phyloP scores from a whole-genome alignment of 164 flowering plant species.

The Vitis vinifera region ASM3070453v1 NC_081821.1:2974001-2974500 shows the following conservation, averaged over 20 bases:
- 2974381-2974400: background rate
- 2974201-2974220: background rate
- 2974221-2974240: constrained; percentile 3
- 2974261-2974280: background rate
- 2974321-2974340: background rate
- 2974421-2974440: background rate
- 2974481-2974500: too few species aligned
- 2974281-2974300: background rate
- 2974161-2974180: background rate
- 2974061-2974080: background rate
- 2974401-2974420: background rate
- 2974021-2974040: constrained; percentile 5
- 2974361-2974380: constrained; percentile 6
- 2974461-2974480: background rate
- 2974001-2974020: constrained; percentile 7
- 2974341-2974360: constrained; percentile 7
- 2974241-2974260: background rate
- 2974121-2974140: background rate
- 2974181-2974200: background rate
- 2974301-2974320: background rate
- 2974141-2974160: background rate
- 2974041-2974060: background rate
- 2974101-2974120: constrained; percentile 3
- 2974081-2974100: background rate
- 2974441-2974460: background rate